These are phyloP conservation scores for Mucor mucedo DNA, from an alignment of 371 early-diverging fungal species.

Conservation along the genomic window DNA sequence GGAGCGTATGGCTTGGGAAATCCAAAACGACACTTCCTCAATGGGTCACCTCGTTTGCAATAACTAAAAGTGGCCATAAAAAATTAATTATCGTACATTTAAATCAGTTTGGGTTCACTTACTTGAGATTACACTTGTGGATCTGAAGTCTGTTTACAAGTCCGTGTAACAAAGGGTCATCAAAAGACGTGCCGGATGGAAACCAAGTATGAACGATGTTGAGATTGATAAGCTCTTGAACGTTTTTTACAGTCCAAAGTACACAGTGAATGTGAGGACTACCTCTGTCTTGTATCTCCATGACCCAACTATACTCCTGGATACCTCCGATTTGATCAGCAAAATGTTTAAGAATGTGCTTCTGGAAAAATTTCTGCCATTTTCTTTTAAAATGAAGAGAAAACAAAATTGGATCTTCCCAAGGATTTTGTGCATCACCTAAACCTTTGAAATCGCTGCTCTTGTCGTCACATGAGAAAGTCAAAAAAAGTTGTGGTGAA, in stretches of 20 bases:
- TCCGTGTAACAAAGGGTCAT: background rate
- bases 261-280: too few relatives aligned
- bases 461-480: constrained; percentile 10
- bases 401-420: constrained; percentile 13
- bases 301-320: background rate
- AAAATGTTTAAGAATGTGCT: background rate
- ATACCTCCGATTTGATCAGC: constrained; percentile 11
- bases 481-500: constrained; percentile 15
- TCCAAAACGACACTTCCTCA: background rate
- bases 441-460: background rate
- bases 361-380: constrained; percentile 8
- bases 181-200: background rate
- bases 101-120: background rate
- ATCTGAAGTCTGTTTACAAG: constrained; percentile 1
- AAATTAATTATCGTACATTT: background rate
- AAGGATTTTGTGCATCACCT: background rate
- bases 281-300: constrained; percentile 8
- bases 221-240: background rate
- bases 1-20: background rate
- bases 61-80: background rate
- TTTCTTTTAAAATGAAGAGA: constrained; percentile 6
- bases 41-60: background rate
- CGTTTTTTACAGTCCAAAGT: constrained; percentile 7
- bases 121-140: background rate
- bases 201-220: background rate